Base-by-base conservation (phyloP, 2,329 filamentous ascomycete genomes). In the Talaromyces amestolkiae region DNA sequence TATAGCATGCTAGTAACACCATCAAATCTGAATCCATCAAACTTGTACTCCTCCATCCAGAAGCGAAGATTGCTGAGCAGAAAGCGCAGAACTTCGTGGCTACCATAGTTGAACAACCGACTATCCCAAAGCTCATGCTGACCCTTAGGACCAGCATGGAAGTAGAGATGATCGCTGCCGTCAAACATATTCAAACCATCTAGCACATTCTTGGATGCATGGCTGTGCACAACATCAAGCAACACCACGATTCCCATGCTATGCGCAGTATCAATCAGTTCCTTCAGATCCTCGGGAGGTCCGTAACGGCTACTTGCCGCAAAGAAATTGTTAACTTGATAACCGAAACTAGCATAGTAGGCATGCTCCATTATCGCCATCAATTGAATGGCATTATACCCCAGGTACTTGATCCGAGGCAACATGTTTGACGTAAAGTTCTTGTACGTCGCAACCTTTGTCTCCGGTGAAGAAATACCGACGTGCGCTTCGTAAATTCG, bases 321-420 rank as follows among this genome's bases (percentile, higher is more conserved):
- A 73, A 98, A 99, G 84, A 99, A 99, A 79, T 91, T 97, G 83
- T 98, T 99, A 80, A 99, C 88, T 79, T 99, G 95, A 78, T 99
- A 99, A 56, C 95, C 95, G 73, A 99, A 99, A 75, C 94, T 98
- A 73, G 95, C 95, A 77, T 99, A 99, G 84, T 99, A 99, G 59
- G 95, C 95, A 79, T 99, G 95, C 77, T 99, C 95, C 94, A 99
- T 99, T 75, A 99, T 85, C 54, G 95, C 95, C 95, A 99, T 99
- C 69, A 99, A 84, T 77, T 99, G 95, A 71, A 99, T 98, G 63
- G 93, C 91, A 76, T 99, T 98, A 83, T 99, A 99, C 47, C 94
- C 95, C 51, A 98, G 83, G 69, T 88, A 83, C 75, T 93, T 90
- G 80, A 99, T 98, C 65, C 94, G 87, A 17, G 94, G 93, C 8